These are phyloP conservation scores for Adansonia rubrostipa DNA, from an alignment of 441 rosid species.

Conservation along the genomic window DNA sequence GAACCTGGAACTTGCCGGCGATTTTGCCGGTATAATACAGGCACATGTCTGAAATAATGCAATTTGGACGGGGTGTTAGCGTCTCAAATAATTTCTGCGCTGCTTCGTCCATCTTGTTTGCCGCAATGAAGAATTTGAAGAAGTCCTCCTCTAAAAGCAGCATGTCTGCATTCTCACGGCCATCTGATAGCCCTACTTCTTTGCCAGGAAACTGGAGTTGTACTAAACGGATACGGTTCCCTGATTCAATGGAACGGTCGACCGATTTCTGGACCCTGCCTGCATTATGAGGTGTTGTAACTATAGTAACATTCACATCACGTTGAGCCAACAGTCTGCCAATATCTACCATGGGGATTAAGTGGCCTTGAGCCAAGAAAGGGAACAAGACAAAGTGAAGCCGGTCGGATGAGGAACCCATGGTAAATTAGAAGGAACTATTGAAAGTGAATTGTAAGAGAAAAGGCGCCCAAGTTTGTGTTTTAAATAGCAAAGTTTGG, in stretches of 20 bases:
- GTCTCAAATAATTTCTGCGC: constrained; percentile 35
- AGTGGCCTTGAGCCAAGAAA: constrained; percentile 47
- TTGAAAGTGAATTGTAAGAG: neutral
- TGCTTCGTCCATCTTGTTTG: constrained; percentile 37
- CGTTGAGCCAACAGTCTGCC: constrained; percentile 20
- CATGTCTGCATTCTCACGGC: constrained; percentile 33
- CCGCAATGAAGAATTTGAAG: constrained; percentile 29
- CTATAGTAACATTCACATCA: neutral
- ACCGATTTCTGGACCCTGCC: constrained; percentile 28
- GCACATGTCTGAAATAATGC: constrained; percentile 43
- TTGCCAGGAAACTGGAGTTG: constrained; percentile 33
- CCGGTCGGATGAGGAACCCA: constrained; percentile 4
- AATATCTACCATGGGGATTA: constrained; percentile 47
- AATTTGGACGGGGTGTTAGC: constrained; percentile 40
- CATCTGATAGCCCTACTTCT: constrained; percentile 39
- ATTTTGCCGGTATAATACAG: constrained; percentile 37
- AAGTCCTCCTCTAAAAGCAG: constrained; percentile 19
- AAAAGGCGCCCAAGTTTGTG: neutral
- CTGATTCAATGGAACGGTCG: constrained; percentile 26
- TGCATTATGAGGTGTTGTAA: constrained; percentile 37
- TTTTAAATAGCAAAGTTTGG: neutral
- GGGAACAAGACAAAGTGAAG: constrained; percentile 44
- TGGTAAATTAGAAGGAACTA: neutral
- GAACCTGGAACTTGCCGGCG: constrained; percentile 41
- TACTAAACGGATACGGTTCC: constrained; percentile 30